Evolutionary conservation across 331 rosid genomes (phyloP).

Genomic region (Arachis monticola): DNA sequence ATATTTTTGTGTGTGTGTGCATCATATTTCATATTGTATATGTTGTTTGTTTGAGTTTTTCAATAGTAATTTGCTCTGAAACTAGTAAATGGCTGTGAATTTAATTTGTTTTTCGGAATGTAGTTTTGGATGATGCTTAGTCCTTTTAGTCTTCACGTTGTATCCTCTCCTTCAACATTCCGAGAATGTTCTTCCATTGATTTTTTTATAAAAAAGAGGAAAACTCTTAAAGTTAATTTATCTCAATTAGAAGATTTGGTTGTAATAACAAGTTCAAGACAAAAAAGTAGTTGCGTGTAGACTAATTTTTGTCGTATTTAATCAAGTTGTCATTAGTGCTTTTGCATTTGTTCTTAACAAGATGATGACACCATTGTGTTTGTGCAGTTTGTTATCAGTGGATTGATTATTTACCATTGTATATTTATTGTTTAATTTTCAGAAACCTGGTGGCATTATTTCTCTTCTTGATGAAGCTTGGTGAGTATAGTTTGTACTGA

Average conservation of each 20-base stretch:
- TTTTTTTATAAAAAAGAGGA: background rate
- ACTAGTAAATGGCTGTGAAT: background rate
- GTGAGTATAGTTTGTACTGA: conserved; percentile 53
- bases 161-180: background rate
- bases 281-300: background rate
- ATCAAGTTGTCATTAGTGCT: background rate
- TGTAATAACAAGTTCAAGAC: conserved; percentile 1
- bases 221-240: conserved; percentile 12
- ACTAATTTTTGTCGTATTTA: conserved; percentile 28
- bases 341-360: conserved; percentile 26
- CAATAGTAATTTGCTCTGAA: background rate
- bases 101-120: background rate
- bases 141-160: background rate
- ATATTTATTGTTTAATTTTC: conserved; percentile 43
- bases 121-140: background rate
- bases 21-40: no score
- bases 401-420: conserved; percentile 13
- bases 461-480: conserved; percentile 99
- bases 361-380: conserved; percentile 12
- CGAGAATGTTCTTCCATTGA: background rate
- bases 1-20: no score
- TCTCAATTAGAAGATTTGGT: conserved; percentile 17
- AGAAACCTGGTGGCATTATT: conserved; percentile 99
- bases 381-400: conserved; percentile 14
- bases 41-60: no score